phyloP scores from a whole-genome alignment of 108 stramenopile genomes.

The Aureococcus anophagefferens region DNA sequence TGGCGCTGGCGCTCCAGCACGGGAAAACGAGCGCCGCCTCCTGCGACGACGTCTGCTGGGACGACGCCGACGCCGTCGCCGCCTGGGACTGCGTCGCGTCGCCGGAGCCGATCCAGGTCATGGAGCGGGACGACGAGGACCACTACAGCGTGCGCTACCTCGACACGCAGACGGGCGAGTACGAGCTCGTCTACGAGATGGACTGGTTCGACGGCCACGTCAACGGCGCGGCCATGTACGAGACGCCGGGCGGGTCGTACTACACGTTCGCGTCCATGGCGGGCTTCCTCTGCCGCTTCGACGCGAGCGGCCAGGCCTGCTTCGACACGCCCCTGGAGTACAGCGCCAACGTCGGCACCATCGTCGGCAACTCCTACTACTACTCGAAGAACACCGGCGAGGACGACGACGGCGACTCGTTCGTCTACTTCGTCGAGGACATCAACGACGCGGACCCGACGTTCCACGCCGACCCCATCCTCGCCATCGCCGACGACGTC shows the following conservation, averaged over 20 bases:
- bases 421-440: neutral
- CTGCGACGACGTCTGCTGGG: no score
- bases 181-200: neutral
- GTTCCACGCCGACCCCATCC: neutral
- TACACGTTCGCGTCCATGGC: no score
- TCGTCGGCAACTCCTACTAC: neutral
- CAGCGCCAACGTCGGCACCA: neutral
- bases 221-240: neutral
- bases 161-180: neutral
- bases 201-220: neutral
- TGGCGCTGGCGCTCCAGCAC: no score
- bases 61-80: neutral
- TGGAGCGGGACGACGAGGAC: neutral
- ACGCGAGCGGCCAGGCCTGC: neutral
- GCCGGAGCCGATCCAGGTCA: neutral
- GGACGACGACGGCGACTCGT: neutral
- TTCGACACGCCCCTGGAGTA: neutral
- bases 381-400: neutral
- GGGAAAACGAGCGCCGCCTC: no score
- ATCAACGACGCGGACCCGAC: neutral
- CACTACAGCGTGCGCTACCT: neutral
- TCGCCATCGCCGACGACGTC: neutral
- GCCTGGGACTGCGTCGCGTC: neutral
- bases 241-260: no score
- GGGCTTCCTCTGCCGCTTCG: neutral